A percentile compares a stretch with the other conserved stretches of the same genome.
Evolutionary conservation across 2,329 filamentous ascomycete species (phyloP).

Genomic region (Didymosphaeria variabile): DNA sequence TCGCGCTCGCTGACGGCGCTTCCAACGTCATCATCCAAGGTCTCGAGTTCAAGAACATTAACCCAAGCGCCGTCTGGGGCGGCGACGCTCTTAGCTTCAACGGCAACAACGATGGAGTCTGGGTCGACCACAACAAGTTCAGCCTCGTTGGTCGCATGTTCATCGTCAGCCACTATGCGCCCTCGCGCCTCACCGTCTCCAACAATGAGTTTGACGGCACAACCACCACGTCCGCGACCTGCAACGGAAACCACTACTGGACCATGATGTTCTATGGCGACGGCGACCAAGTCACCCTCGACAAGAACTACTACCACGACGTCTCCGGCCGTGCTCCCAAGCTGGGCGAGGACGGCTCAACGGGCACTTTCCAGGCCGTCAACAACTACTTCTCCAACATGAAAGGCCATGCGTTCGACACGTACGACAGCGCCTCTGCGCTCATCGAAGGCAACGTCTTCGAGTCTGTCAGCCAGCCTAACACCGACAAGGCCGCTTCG

Average conservation of each 20-base stretch:
- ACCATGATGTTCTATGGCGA: constrained; percentile 23
- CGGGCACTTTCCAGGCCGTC: constrained; percentile 20
- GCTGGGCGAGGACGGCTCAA: constrained; percentile 16
- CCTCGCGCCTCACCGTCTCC: constrained; percentile 64
- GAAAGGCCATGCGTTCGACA: constrained; percentile 23
- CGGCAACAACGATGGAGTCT: constrained; percentile 45
- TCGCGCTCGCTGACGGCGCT: constrained; percentile 45
- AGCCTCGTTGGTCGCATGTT: constrained; percentile 58
- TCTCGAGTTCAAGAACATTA: constrained; percentile 49
- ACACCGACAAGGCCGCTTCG: constrained; percentile 6
- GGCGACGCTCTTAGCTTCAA: constrained; percentile 51
- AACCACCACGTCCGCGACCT: constrained; percentile 64
- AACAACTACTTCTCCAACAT: constrained; percentile 26
- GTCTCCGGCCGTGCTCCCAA: constrained; percentile 22
- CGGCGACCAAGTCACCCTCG: constrained; percentile 25
- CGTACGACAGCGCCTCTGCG: constrained; percentile 7
- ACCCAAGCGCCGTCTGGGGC: constrained; percentile 52
- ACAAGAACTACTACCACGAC: constrained; percentile 28
- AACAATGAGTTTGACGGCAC: constrained; percentile 68
- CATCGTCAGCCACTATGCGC: constrained; percentile 48
- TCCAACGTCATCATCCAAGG: constrained; percentile 54
- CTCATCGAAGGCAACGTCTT: constrained; percentile 25
- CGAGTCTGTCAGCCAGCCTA: constrained; percentile 15
- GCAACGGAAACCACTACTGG: constrained; percentile 69
- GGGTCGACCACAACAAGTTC: constrained; percentile 53